Evolutionary conservation across 1,139 yeast species (phyloP).

Genomic region (Protomyces inouyei): DNA sequence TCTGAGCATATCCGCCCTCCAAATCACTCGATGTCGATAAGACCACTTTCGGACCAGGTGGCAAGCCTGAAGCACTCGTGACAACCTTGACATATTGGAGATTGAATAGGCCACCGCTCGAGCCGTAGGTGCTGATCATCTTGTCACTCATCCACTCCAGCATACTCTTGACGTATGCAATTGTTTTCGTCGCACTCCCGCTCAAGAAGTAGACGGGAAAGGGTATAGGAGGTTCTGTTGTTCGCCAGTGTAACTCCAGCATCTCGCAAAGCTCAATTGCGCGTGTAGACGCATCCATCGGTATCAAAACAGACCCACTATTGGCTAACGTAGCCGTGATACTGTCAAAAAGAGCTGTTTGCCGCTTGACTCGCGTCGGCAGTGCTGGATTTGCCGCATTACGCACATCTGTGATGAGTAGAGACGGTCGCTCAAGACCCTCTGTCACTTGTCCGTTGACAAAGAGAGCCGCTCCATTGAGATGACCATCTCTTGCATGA

Average conservation of each 20-base stretch:
- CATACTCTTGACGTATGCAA: constrained; percentile 81
- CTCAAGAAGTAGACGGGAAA: constrained; percentile 72
- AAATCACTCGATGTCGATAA: constrained; percentile 73
- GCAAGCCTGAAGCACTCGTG: constrained; percentile 54
- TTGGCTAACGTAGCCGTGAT: constrained; percentile 62
- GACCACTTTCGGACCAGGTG: constrained; percentile 71
- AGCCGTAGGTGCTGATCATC: constrained; percentile 76
- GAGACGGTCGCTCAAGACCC: constrained; percentile 71
- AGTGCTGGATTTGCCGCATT: constrained; percentile 41
- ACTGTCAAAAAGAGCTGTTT: constrained; percentile 53
- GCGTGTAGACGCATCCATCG: constrained; percentile 78
- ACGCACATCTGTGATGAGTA: constrained; percentile 71
- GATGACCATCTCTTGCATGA: constrained; percentile 80
- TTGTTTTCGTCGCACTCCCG: constrained; percentile 70
- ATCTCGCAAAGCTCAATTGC: constrained; percentile 72
- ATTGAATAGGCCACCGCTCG: constrained; percentile 62
- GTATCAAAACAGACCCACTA: constrained; percentile 74
- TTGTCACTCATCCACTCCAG: constrained; percentile 92
- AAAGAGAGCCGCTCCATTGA: constrained; percentile 72
- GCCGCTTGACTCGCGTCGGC: constrained; percentile 53
- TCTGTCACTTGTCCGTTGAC: constrained; percentile 54
- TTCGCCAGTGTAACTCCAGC: constrained; percentile 56
- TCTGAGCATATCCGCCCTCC: constrained; percentile 56
- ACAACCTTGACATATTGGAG: constrained; percentile 51
- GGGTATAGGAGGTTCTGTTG: constrained; percentile 45